Conservation (phyloP, 2,329 filamentous ascomycete species). For the Stagonosporopsis rhizophila region DNA sequence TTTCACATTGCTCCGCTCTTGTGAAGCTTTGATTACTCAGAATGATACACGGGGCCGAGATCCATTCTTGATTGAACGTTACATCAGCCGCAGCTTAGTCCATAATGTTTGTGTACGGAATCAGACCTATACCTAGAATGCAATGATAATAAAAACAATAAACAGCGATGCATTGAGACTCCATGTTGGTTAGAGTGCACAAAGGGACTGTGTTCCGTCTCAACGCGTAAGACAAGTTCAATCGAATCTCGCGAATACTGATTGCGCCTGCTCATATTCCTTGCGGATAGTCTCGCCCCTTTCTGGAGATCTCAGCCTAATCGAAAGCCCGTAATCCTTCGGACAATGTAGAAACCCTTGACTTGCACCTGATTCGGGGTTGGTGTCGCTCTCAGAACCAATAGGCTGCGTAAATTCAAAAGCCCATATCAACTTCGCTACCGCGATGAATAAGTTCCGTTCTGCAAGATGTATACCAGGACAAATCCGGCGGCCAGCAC, state of each 20-base stretch:
- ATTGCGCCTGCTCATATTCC: conserved; percentile 11
- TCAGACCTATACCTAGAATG: neutral
- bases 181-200: too few species aligned
- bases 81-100: neutral
- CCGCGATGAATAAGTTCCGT: conserved; percentile 29
- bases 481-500: conserved; percentile 48
- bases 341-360: conserved; percentile 11
- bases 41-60: neutral
- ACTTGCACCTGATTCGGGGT: conserved; percentile 9
- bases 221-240: neutral
- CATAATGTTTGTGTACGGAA: neutral
- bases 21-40: neutral
- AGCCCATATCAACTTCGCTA: conserved; percentile 9
- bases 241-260: conserved; percentile 10
- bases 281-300: conserved; percentile 2
- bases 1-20: neutral
- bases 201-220: neutral
- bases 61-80: neutral
- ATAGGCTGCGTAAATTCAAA: conserved; percentile 14
- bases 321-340: conserved; percentile 11
- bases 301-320: conserved; percentile 9
- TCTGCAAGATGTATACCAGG: conserved; percentile 45
- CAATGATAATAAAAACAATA: too few species aligned
- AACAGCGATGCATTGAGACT: neutral
- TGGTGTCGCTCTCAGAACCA: conserved; percentile 9